A percentile compares a stretch with the other conserved stretches of the same genome.
Evolutionary conservation across 1,139 yeast genomes (phyloP).

Genomic region (Yamadazyma epiphylla): DNA sequence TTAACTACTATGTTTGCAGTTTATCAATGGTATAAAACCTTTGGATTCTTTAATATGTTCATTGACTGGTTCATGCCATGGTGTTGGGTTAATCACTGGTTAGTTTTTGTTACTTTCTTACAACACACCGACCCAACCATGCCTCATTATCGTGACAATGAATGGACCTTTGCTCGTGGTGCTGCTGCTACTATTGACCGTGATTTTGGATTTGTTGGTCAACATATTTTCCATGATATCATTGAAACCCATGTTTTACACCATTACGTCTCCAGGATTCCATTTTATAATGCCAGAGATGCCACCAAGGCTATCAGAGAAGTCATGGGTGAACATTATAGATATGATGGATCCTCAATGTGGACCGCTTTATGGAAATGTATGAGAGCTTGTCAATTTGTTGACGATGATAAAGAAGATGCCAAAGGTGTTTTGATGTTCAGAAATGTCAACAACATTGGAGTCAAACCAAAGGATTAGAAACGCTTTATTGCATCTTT

Average conservation of each 20-base stretch:
- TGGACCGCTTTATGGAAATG: conserved; percentile 68
- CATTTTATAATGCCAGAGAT: conserved; percentile 80
- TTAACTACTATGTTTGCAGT: conserved; percentile 48
- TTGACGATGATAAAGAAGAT: conserved; percentile 57
- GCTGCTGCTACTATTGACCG: conserved; percentile 88
- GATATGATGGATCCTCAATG: conserved; percentile 66
- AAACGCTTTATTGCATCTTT: too few relatives aligned
- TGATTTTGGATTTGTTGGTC: conserved; percentile 78
- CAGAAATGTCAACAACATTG: conserved; percentile 59
- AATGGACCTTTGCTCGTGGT: conserved; percentile 87
- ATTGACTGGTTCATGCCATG: conserved; percentile 78
- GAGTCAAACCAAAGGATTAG: conserved; percentile 30
- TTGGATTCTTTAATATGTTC: conserved; percentile 61
- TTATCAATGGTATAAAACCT: conserved; percentile 60
- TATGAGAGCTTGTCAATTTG: conserved; percentile 73
- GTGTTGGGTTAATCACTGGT: conserved; percentile 84
- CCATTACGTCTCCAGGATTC: conserved; percentile 80
- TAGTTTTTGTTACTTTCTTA: conserved; percentile 78
- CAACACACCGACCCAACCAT: conserved; percentile 81
- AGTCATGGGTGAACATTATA: conserved; percentile 81
- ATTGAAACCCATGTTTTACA: conserved; percentile 88
- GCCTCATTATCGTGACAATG: conserved; percentile 71
- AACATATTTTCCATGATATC: conserved; percentile 79
- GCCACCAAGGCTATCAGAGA: conserved; percentile 75
- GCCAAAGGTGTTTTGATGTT: conserved; percentile 69